Percentiles rank a stretch among this genome's conserved stretches.
phyloP scores from a whole-genome alignment of 208 protist species.

The Trypanosoma vivax region DNA sequence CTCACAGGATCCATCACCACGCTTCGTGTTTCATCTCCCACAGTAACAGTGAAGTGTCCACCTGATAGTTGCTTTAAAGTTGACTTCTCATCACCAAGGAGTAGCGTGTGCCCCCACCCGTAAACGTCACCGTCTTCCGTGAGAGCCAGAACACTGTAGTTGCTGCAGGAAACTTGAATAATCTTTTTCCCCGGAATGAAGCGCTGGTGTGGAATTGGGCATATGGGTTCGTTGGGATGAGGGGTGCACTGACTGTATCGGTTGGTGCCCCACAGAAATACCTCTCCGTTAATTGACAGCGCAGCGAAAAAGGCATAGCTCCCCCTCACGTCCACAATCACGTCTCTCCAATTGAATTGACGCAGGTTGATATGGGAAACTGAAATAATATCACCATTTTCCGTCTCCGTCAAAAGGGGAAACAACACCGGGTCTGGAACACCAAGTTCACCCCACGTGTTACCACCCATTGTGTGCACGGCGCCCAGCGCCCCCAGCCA shows the following conservation, averaged over 20 bases:
- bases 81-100: conserved; percentile 51
- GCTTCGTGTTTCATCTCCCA: conserved; percentile 3
- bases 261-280: conserved; percentile 73
- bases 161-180: conserved; percentile 53
- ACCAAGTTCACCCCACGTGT: conserved; percentile 74
- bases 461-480: conserved; percentile 68
- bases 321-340: conserved; percentile 47
- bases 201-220: conserved; percentile 38
- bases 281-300: conserved; percentile 38
- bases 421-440: conserved; percentile 57
- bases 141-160: conserved; percentile 58
- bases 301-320: conserved; percentile 56
- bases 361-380: conserved; percentile 46
- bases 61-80: conserved; percentile 9
- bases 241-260: conserved; percentile 66
- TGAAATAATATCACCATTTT: conserved; percentile 65
- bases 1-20: conserved; percentile 30
- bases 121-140: conserved; percentile 55
- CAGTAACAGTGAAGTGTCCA: background rate
- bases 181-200: conserved; percentile 35
- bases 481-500: conserved; percentile 57
- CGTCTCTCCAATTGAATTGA: conserved; percentile 22
- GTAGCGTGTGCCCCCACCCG: conserved; percentile 54
- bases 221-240: conserved; percentile 41
- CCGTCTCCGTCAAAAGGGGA: conserved; percentile 46